Evolutionary conservation across 345 rosid species (phyloP).

Genomic region (Cardamine resedifolia): DNA sequence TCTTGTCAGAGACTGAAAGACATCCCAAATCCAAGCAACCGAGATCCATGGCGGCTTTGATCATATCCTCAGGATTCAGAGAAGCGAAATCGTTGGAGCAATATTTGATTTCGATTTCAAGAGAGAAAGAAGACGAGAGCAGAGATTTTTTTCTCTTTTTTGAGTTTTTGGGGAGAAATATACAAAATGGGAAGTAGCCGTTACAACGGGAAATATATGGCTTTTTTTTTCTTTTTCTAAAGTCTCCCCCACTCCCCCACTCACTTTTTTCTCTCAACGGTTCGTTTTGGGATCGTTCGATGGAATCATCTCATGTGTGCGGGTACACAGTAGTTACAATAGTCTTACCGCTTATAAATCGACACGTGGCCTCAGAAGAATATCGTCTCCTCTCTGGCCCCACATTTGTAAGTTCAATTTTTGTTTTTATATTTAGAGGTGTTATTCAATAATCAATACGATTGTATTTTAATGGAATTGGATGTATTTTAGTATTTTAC

Average conservation of each 20-base stretch:
- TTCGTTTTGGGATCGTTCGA: constrained; percentile 5
- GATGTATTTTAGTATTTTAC: too few relatives aligned
- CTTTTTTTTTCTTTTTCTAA: background rate
- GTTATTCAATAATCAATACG: too few relatives aligned
- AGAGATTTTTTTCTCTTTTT: background rate
- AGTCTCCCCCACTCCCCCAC: too few relatives aligned
- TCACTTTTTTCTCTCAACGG: constrained; percentile 28
- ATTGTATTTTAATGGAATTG: too few relatives aligned
- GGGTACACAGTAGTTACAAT: background rate
- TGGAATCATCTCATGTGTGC: background rate
- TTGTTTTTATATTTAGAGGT: too few relatives aligned
- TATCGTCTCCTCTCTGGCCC: background rate
- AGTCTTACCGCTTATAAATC: background rate
- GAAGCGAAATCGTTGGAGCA: background rate
- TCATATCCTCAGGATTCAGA: constrained; percentile 25
- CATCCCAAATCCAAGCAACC: constrained; percentile 75
- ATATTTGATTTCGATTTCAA: background rate
- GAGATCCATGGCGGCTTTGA: constrained; percentile 54
- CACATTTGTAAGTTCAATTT: background rate
- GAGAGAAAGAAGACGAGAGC: background rate
- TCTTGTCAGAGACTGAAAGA: constrained; percentile 45
- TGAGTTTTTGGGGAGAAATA: constrained; percentile 4
- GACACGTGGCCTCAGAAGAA: background rate
- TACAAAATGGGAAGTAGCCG: constrained; percentile 36
- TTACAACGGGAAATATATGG: constrained; percentile 2